Base-by-base conservation (phyloP, 768 basidiomycete species). In the Kwoniella dendrophila region DNA sequence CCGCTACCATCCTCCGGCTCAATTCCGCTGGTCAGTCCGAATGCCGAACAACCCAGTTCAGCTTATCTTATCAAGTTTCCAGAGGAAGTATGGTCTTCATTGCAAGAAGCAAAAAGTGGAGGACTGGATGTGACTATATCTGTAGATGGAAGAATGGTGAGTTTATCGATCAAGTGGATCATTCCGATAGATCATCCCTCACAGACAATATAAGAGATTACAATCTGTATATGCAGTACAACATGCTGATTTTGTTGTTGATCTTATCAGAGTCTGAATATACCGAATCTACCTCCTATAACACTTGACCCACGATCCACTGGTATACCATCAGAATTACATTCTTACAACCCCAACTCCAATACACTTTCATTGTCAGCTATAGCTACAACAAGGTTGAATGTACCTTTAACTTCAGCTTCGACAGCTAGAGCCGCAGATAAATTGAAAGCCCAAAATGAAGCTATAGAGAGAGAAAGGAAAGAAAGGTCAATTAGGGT, bases 1-100 rank as follows among this genome's bases (percentile, higher is more conserved):
- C 41, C 59, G 11, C 51, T 58, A 2, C 55, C 62, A 12, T 40
- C 56, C 20, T 43, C 48, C 32, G 62, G 62, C 1, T 22, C 49
- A 10, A 51, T 62, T 14, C 54, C 62, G 7, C 32, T 63, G 0
- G 53, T 54, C 30, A n/a, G 30, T 0, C 38, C 59, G 8, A 41
- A 40, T 29, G n/a, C 41, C 20, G 41, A 16, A 33, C 30, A 40
- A n/a, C 62, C 58, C 26, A 59, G 59, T 11, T 59, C 66, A 5
- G 72, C 72, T 14, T 74, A 51, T 38, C 61, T 71, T 29, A 54
- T 74, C 41, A 56, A 60, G 27, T 66, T 71, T 43, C 63, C 70
- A 27, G 63, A 71, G 44, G 68, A 71, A 22, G 56, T 64, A 26
- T 74, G 72, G 72, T 34, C 43, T 7, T 26, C 59, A 32, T 41